Evolutionary conservation across 306 rosid genomes (phyloP).

Genomic region (Ziziphus jujuba): DNA sequence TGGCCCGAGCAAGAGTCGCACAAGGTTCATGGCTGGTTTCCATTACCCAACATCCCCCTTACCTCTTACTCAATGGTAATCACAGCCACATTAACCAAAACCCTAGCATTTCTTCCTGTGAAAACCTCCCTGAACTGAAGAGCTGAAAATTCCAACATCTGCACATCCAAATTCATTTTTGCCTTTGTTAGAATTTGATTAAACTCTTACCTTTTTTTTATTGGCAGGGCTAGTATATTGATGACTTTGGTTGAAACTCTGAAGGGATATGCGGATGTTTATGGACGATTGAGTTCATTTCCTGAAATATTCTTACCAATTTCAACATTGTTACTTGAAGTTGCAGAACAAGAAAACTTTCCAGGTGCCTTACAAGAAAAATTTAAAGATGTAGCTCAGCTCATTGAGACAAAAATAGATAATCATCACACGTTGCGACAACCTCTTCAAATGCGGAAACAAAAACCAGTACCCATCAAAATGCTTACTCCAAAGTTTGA

Average conservation of each 20-base stretch:
- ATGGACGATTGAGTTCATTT: slow-evolving; percentile 68
- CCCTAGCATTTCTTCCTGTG: no score
- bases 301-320: slow-evolving; percentile 77
- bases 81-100: no score
- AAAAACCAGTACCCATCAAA: slow-evolving; percentile 80
- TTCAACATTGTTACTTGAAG: slow-evolving; percentile 45
- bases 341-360: slow-evolving; percentile 51
- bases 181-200: background rate
- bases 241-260: slow-evolving; percentile 60
- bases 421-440: slow-evolving; percentile 50
- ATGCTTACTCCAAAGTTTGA: slow-evolving; percentile 75
- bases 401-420: slow-evolving; percentile 50
- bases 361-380: slow-evolving; percentile 48
- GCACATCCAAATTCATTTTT: no score
- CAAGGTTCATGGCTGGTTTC: no score
- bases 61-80: no score
- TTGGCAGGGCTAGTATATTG: slow-evolving; percentile 68
- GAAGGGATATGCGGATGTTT: slow-evolving; percentile 48
- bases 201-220: background rate
- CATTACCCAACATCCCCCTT: no score
- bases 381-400: slow-evolving; percentile 53
- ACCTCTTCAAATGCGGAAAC: slow-evolving; percentile 88
- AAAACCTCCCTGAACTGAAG: no score
- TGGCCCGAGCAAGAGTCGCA: no score
- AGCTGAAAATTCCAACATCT: no score